Evolutionary conservation across 2,329 filamentous ascomycete genomes (phyloP), one percentile per base, ranked within the genome.

Genomic region (Furcasterigmium furcatum): DNA sequence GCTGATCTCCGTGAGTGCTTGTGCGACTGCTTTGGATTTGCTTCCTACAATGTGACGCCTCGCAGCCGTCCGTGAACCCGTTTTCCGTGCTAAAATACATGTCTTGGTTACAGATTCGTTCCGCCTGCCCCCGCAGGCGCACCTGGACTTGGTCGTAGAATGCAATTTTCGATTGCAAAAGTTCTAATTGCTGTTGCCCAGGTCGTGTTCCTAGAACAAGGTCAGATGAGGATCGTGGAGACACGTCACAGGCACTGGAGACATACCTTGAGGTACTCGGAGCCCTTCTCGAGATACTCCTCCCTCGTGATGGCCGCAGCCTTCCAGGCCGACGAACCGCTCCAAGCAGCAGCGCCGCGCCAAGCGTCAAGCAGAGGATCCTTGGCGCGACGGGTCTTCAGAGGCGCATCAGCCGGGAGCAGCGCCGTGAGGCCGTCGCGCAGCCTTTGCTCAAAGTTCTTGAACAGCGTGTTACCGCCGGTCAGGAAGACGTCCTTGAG

Each of bases 271-370:
- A 97, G 79, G 71, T 97, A 97, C 57, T 97, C 92, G 19, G 83
- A 76, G 2, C 94, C 94, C 74, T 95, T 96, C 73, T 99, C 94
- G 56, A 81, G 65, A 68, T 90, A 99, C 67, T 97, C 94, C 54
- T 86, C 85, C 57, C 79, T 82, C 2, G 85, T 87, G 35, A 99
- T 79, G 50, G 82, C 85, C 5, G 82, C 82, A 29, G 71, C 66
- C 61, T 76, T 81, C 68, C 84, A 84, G 18, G 75, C 74, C 25
- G 72, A 61, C 2, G 76, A 74, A 12, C 79, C 74, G 16, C 85
- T 87, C 92, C 94, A 99, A 50, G 80, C 76, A 12, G 94, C 92
- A 1, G 94, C 94, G 8, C 94, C 94, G 65, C 79, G 88, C 94
- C 94, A 99, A 4, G 92, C 88, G 74, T 99, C 94, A 29, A 95